A percentile compares a stretch with the other conserved stretches of the same genome.
Evolutionary conservation across 176 grass and related monocot genomes (phyloP).

Genomic region (Eleusine indica): DNA sequence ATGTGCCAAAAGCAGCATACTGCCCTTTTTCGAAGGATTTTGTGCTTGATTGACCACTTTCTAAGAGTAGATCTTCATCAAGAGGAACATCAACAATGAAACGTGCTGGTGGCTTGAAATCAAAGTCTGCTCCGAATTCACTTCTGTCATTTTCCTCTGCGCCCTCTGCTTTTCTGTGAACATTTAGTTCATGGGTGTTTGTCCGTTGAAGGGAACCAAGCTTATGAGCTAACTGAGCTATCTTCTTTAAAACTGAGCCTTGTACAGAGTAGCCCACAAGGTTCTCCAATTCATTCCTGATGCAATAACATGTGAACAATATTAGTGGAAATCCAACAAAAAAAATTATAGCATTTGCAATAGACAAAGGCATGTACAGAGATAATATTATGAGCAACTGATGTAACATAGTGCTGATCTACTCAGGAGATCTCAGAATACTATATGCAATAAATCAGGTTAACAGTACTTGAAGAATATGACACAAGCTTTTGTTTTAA

Average conservation of each 20-base stretch:
- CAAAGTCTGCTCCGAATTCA: constrained; percentile 89
- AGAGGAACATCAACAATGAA: constrained; percentile 74
- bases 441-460: not conserved
- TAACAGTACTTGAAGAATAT: not conserved
- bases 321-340: constrained; percentile 17
- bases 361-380: not conserved
- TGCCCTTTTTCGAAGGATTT: constrained; percentile 39
- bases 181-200: constrained; percentile 29
- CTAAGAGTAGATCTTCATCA: constrained; percentile 45
- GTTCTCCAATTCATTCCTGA: constrained; percentile 73
- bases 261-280: constrained; percentile 71
- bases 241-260: constrained; percentile 57
- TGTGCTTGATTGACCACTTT: constrained; percentile 33
- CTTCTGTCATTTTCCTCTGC: constrained; percentile 39
- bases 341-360: not conserved
- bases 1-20: constrained; percentile 44
- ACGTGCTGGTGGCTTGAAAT: constrained; percentile 77
- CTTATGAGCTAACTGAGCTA: constrained; percentile 64
- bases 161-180: constrained; percentile 28
- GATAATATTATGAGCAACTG: not conserved
- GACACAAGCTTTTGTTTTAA: not conserved
- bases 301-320: constrained; percentile 5
- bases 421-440: not conserved
- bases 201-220: constrained; percentile 57
- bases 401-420: not conserved